Conservation (phyloP, 306 rosid genomes). For the cucumber (Cucumis sativus) region DNA sequence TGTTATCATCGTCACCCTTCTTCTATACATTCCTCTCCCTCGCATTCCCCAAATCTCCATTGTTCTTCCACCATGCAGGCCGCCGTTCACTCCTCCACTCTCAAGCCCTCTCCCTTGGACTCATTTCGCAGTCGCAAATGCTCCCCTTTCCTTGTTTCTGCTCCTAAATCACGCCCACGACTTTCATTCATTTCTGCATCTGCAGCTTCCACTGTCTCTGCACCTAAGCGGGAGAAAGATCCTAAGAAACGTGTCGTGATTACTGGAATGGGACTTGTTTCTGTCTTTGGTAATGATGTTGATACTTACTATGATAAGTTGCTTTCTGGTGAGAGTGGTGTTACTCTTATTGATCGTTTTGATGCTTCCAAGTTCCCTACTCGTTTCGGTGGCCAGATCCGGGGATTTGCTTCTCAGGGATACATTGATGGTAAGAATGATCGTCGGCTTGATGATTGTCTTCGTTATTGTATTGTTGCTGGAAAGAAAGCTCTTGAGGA, state of each 20-base stretch:
- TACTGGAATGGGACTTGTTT: slow-evolving; percentile 80
- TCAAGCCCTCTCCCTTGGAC: slow-evolving; percentile 38
- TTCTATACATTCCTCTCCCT: neutral
- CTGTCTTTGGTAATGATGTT: slow-evolving; percentile 80
- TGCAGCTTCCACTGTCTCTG: slow-evolving; percentile 24
- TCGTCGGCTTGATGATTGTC: slow-evolving; percentile 77
- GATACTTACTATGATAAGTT: slow-evolving; percentile 71
- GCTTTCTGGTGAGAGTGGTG: slow-evolving; percentile 80
- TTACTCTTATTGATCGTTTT: slow-evolving; percentile 58
- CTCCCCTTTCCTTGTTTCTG: slow-evolving; percentile 12
- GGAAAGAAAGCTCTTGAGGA: slow-evolving; percentile 81
- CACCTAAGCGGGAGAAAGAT: slow-evolving; percentile 73
- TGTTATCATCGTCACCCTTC: slow-evolving; percentile 20
- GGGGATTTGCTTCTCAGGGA: slow-evolving; percentile 59
- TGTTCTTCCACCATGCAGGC: slow-evolving; percentile 40
- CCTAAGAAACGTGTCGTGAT: slow-evolving; percentile 93
- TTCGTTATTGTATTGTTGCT: slow-evolving; percentile 84
- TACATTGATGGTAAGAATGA: slow-evolving; percentile 94
- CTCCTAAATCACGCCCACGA: slow-evolving; percentile 7
- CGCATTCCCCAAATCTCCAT: neutral
- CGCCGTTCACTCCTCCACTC: slow-evolving; percentile 34
- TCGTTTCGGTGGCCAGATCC: slow-evolving; percentile 92
- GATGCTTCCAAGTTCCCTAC: slow-evolving; percentile 95
- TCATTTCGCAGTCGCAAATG: neutral
- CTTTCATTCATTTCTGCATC: slow-evolving; percentile 44